Evolutionary conservation across 208 protist species (phyloP).

Genomic region (Crithidia acanthocephali): DNA sequence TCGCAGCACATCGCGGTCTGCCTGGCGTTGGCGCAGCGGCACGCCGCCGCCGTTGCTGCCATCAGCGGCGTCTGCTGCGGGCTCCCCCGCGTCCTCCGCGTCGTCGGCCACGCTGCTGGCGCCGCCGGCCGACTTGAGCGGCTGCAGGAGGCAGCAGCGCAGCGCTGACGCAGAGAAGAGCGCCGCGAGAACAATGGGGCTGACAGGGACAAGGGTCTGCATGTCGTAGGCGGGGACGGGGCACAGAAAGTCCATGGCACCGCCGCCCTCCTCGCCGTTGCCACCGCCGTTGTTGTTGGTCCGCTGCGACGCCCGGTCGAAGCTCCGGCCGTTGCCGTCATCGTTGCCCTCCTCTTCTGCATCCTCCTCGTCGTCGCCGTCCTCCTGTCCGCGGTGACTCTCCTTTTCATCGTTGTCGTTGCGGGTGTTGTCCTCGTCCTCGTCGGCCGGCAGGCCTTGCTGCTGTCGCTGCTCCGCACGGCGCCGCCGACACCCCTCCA

Average conservation of each 20-base stretch:
- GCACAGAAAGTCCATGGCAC: conserved; percentile 11
- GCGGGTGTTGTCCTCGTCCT: no score
- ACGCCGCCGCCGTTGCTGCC: not conserved
- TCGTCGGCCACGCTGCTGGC: not conserved
- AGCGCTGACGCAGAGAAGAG: conserved; percentile 60
- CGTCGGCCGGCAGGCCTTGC: conserved; percentile 17
- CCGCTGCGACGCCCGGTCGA: not conserved
- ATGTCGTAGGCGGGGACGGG: conserved; percentile 40
- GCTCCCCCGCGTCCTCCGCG: not conserved
- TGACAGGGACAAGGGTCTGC: conserved; percentile 53
- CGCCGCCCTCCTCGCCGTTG: conserved; percentile 7
- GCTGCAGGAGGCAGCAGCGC: conserved; percentile 66
- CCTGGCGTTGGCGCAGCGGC: not conserved
- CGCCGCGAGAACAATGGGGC: conserved; percentile 72
- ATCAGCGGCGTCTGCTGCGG: not conserved
- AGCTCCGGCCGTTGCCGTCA: conserved; percentile 11
- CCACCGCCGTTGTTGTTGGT: not conserved
- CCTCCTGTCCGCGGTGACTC: conserved; percentile 13
- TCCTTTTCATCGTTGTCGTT: conserved; percentile 25
- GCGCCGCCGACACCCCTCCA: conserved; percentile 34
- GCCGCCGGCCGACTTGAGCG: not conserved
- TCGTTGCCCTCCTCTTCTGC: conserved; percentile 29
- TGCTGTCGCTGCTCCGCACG: conserved; percentile 25
- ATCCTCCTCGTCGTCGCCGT: conserved; percentile 25
- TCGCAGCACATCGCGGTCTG: conserved; percentile 19